A percentile compares a stretch with the other conserved stretches of the same genome.
Evolutionary conservation across 345 rosid genomes (phyloP).

Genomic region (Lenwebbia sp.): DNA sequence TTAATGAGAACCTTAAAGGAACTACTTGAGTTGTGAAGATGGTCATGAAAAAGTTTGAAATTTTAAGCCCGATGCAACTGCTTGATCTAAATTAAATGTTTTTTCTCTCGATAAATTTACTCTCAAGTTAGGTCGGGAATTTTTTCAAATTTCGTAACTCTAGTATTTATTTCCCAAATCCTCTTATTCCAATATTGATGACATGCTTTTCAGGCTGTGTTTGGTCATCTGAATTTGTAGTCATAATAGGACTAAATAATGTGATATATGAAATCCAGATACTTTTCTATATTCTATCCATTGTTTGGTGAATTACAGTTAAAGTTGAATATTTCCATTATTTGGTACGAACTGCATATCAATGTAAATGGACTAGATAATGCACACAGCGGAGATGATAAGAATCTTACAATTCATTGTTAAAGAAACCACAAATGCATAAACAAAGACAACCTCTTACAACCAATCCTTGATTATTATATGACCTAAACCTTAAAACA

Average conservation of each 20-base stretch:
- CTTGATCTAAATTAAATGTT: not conserved
- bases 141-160: not conserved
- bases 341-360: not conserved
- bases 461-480: not conserved
- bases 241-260: rapidly evolving
- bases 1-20: not conserved
- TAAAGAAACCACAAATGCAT: not conserved
- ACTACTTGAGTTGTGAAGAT: not conserved
- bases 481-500: not conserved
- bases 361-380: not conserved
- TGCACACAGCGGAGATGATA: not conserved
- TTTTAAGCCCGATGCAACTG: not conserved
- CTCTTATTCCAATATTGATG: not conserved
- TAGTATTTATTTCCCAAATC: not conserved
- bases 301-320: not conserved
- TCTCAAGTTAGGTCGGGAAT: not conserved
- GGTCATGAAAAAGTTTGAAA: not conserved
- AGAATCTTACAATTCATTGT: not conserved
- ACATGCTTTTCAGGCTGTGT: not conserved
- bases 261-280: rapidly evolving
- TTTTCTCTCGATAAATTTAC: not conserved
- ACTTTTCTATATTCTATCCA: not conserved
- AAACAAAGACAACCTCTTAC: not conserved
- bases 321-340: not conserved
- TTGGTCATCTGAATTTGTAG: not conserved